Evolutionary conservation across 768 basidiomycete genomes (phyloP).

Genomic region (Holtermannia corniformis): DNA sequence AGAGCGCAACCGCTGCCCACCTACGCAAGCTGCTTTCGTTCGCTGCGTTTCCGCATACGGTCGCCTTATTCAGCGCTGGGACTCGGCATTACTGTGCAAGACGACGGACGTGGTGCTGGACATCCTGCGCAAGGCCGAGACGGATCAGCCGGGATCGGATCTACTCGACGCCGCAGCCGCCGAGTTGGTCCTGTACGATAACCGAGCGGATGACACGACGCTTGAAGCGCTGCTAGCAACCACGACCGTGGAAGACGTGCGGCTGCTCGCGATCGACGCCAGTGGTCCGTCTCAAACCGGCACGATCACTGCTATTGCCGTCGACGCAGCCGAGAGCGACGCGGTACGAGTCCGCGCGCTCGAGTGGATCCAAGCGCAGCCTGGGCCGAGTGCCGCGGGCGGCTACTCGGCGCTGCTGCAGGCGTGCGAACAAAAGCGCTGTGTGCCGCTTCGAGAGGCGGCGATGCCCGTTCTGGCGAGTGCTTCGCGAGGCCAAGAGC

Average conservation of each 20-base stretch:
- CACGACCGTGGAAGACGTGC: conserved; percentile 1
- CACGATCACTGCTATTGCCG: conserved; percentile 7
- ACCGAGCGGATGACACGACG: background rate
- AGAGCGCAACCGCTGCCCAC: background rate
- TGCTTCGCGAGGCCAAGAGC: background rate
- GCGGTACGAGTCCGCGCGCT: conserved; percentile 11
- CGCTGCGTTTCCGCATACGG: background rate
- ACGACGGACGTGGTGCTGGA: background rate
- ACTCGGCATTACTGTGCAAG: background rate
- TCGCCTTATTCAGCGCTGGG: background rate
- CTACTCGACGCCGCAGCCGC: background rate
- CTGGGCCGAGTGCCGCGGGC: no score
- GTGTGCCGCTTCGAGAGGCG: conserved; percentile 26
- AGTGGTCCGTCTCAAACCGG: background rate
- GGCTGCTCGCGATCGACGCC: conserved; percentile 3
- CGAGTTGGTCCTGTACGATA: background rate
- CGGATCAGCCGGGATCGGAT: background rate
- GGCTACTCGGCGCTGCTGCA: background rate
- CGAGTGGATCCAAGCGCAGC: conserved; percentile 1
- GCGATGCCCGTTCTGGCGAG: conserved; percentile 17
- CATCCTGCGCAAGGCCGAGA: background rate
- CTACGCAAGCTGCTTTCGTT: background rate
- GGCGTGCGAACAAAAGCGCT: background rate
- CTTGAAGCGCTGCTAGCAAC: background rate
- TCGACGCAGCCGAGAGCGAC: background rate